Evolutionary conservation across 345 rosid species (phyloP).

Genomic region (Arabidopsis arenosa): DNA sequence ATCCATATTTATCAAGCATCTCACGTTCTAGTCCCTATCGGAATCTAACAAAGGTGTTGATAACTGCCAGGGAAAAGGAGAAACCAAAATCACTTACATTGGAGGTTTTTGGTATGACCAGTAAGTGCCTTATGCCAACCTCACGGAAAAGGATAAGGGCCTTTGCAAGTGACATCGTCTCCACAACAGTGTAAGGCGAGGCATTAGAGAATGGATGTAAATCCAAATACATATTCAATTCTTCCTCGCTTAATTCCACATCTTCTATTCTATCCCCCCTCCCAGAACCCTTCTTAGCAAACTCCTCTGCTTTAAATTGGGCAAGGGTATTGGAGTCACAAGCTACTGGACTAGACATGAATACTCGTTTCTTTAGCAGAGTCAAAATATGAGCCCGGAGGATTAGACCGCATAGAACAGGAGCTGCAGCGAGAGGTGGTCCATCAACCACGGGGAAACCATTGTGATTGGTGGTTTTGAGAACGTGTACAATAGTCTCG

Average conservation of each 20-base stretch:
- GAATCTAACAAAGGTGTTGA: conserved; percentile 4
- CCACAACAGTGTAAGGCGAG: conserved; percentile 92
- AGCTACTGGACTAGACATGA: conserved; percentile 55
- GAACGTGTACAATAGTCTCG: conserved; percentile 72
- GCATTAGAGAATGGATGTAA: conserved; percentile 87
- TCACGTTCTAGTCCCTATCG: background rate
- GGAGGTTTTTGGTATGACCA: conserved; percentile 78
- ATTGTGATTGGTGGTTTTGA: conserved; percentile 70
- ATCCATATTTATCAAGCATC: background rate
- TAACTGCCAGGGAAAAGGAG: conserved; percentile 12
- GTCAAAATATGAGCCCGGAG: conserved; percentile 81
- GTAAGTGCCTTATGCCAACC: conserved; percentile 84
- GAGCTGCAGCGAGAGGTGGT: conserved; percentile 54
- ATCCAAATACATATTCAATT: conserved; percentile 89
- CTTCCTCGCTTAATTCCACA: conserved; percentile 68
- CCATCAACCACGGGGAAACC: conserved; percentile 88
- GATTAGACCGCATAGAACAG: conserved; percentile 74
- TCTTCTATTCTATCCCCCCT: conserved; percentile 66
- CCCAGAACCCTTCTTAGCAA: conserved; percentile 83
- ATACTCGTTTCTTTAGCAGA: conserved; percentile 70
- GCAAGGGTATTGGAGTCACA: conserved; percentile 47
- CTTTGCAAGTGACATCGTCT: conserved; percentile 93
- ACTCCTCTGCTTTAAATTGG: conserved; percentile 64
- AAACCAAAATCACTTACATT: conserved; percentile 56
- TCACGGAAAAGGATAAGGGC: conserved; percentile 83